Base-by-base conservation (phyloP, 805 yeast species). In the Pichia deserticola region DNA sequence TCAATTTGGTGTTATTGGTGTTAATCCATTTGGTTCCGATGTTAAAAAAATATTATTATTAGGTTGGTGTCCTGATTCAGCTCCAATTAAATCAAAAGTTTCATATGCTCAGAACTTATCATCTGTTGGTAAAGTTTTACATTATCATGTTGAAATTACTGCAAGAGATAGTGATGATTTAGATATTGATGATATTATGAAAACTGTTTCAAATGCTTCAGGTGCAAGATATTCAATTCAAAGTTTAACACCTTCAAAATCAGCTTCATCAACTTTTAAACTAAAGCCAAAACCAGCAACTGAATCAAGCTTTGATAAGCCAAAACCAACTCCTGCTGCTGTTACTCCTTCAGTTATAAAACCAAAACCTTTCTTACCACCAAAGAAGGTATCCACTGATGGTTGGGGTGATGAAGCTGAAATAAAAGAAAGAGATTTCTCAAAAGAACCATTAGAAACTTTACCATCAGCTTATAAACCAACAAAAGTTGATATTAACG, bases 11-110 rank as follows among this genome's bases (percentile, higher is more conserved):
- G 75, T 93, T 51, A 86, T 88, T 39, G 79, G 96, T 48, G 88
- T 92, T 43, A 80, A 82, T 50, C 95, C 92, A 50, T 92, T 92
- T 49, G 95, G 93, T n/a, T 85, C 96, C 5, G 93, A 86, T 58
- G 90, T 93, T 36, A 78, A 79, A 61, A 93, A 93, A 72, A 74
- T 87, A 56, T 77, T 92, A 34, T 72, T 93, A 44, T 74, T 93
- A 37, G 98, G 97, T 46, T 92, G 97, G 97, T 87, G 96, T 70
- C 99, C 99, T 7, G 98, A 93, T 66, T 87, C 92, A 50, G 90
- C 96, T 27, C 95, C 97, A 55, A 75, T 73, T 62, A 85, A 82
- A 62, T 74, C 84, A 30, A 78, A 89, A 59, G 77, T 87, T 42
- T 82, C 89, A 1, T 86, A 82, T 68, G 89, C 92, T 30, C 70